Evolutionary conservation across 805 yeast genomes (phyloP).

Genomic region (Yarrowia keelungensis): DNA sequence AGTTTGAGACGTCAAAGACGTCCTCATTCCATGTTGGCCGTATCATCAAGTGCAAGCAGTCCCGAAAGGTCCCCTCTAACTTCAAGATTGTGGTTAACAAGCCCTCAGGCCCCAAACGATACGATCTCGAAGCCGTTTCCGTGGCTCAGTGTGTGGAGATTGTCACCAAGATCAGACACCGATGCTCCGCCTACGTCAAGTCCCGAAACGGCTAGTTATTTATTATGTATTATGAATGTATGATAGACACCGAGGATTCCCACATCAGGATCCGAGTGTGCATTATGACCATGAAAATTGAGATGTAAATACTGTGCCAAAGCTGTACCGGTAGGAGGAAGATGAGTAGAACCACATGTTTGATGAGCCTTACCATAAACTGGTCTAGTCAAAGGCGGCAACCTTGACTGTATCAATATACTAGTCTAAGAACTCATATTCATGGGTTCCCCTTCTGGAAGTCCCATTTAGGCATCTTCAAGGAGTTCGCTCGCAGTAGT

Average conservation of each 20-base stretch:
- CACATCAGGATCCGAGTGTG: neutral
- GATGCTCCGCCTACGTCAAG: conserved; percentile 26
- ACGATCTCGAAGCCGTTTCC: conserved; percentile 80
- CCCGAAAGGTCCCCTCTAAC: conserved; percentile 73
- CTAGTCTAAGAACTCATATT: too few species aligned
- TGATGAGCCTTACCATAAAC: too few species aligned
- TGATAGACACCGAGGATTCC: neutral
- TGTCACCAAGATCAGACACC: conserved; percentile 64
- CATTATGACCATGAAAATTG: too few species aligned
- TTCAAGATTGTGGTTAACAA: conserved; percentile 82
- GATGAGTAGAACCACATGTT: too few species aligned
- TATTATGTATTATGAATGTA: conserved; percentile 23
- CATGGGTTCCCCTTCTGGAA: too few species aligned
- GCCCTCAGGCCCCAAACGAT: conserved; percentile 73
- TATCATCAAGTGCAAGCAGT: conserved; percentile 75
- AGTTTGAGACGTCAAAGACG: conserved; percentile 79
- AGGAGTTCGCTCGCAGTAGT: neutral
- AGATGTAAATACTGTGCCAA: too few species aligned
- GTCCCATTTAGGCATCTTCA: neutral
- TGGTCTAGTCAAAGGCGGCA: too few species aligned
- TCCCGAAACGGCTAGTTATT: conserved; percentile 8
- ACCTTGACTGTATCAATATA: too few species aligned
- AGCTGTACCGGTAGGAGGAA: too few species aligned
- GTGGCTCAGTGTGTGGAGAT: conserved; percentile 72
- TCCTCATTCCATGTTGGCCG: conserved; percentile 86